A percentile compares a stretch with the other conserved stretches of the same genome.
Conservation (phyloP, 331 rosid species). For the Malus hybrid region DNA sequence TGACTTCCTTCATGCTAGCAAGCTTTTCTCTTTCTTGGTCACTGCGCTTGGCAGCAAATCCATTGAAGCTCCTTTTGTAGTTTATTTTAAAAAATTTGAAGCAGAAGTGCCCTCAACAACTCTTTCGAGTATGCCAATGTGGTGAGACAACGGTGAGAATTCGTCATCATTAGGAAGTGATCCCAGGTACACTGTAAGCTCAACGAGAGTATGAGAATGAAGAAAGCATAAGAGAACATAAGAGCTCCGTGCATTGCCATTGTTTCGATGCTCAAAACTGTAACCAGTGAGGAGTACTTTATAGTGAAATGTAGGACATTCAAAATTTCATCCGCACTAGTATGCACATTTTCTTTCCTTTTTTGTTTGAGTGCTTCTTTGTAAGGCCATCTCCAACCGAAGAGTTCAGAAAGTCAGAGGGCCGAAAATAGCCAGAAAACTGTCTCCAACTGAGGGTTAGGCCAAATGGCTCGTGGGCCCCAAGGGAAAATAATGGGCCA, state of each 20-base stretch:
- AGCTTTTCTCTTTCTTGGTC: conserved; percentile 15
- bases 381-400: no score
- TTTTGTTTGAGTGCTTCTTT: no score
- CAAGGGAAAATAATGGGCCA: no score
- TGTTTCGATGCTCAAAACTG: background rate
- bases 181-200: conserved; percentile 17
- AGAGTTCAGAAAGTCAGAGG: no score
- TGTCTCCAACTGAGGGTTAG: no score
- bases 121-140: conserved; percentile 20
- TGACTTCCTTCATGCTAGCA: conserved; percentile 16
- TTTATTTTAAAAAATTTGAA: conserved; percentile 5
- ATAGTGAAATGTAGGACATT: background rate
- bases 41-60: conserved; percentile 31
- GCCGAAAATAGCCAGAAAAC: no score
- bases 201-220: background rate
- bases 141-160: conserved; percentile 28
- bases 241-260: background rate
- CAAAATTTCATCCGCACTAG: background rate
- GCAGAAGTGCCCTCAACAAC: background rate
- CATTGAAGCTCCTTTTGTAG: conserved; percentile 37
- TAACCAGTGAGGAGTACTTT: background rate
- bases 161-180: conserved; percentile 9
- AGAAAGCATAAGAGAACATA: background rate
- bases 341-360: background rate
- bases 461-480: no score